Conservation (phyloP, 177 flowering plant genomes). For the Vitis hybrid region DNA sequence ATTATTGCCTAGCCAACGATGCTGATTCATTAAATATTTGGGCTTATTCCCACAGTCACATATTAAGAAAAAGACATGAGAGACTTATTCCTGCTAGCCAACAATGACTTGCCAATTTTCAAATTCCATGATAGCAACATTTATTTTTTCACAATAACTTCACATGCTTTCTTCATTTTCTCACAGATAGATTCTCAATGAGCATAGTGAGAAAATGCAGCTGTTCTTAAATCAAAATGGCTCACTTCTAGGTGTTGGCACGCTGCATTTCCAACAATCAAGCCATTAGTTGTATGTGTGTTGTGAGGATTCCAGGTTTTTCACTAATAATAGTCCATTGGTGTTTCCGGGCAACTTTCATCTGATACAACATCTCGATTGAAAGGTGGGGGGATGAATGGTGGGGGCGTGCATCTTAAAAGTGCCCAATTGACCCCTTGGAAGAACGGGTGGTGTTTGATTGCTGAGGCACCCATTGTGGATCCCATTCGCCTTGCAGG, state of each 20-base stretch:
- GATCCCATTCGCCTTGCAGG: conserved; percentile 71
- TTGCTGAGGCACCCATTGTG: conserved; percentile 67
- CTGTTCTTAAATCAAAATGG: not conserved
- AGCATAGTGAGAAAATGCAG: not conserved
- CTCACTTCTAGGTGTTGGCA: not conserved
- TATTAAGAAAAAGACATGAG: too few relatives aligned
- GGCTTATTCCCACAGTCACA: too few relatives aligned
- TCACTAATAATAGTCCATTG: conserved; percentile 56
- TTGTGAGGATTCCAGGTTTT: not conserved
- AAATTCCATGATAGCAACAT: too few relatives aligned
- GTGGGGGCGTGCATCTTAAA: conserved; percentile 66
- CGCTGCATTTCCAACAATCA: not conserved
- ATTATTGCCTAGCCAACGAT: too few relatives aligned
- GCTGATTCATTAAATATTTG: too few relatives aligned
- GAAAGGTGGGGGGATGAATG: conserved; percentile 59
- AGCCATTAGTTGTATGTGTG: not conserved
- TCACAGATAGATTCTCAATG: too few relatives aligned
- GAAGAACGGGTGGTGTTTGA: conserved; percentile 77
- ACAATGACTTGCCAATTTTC: too few relatives aligned
- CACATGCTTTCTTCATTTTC: too few relatives aligned
- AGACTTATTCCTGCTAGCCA: too few relatives aligned
- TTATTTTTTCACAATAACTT: too few relatives aligned
- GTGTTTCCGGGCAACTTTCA: conserved; percentile 58
- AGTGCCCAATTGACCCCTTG: conserved; percentile 89
- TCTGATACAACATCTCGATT: conserved; percentile 38